phyloP scores from a whole-genome alignment of 192 early-diverging fungal genomes.

The Coemansia sp. region DNA sequence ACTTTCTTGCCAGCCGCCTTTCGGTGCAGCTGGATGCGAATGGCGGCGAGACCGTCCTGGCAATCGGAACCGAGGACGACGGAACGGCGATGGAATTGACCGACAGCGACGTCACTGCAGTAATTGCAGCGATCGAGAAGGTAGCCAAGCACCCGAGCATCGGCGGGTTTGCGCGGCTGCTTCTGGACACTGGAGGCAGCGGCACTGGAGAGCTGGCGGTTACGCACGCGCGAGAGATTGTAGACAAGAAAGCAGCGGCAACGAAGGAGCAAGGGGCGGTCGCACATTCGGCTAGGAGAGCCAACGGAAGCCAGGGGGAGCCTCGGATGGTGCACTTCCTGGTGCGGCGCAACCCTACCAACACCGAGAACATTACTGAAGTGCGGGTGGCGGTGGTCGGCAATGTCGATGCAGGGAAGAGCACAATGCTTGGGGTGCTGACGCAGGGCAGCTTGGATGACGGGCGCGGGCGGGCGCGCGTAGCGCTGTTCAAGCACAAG shows the following conservation, averaged over 20 bases:
- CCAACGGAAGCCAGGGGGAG: background rate
- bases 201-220: background rate
- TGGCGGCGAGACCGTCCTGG: slow-evolving; percentile 74
- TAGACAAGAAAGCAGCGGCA: background rate
- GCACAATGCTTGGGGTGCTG: slow-evolving; percentile 84
- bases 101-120: slow-evolving; percentile 47
- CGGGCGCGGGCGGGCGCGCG: slow-evolving; percentile 85
- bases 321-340: slow-evolving; percentile 41
- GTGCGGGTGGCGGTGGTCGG: slow-evolving; percentile 86
- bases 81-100: slow-evolving; percentile 68
- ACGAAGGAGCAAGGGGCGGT: background rate
- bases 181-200: slow-evolving; percentile 22
- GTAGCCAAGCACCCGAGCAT: slow-evolving; percentile 22
- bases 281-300: no score
- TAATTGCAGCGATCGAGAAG: slow-evolving; percentile 41
- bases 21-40: slow-evolving; percentile 56
- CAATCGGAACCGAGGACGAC: slow-evolving; percentile 75
- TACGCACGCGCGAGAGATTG: slow-evolving; percentile 24
- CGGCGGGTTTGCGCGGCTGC: slow-evolving; percentile 32
- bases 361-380: slow-evolving; percentile 82
- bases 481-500: slow-evolving; percentile 86
- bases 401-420: slow-evolving; percentile 87
- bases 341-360: slow-evolving; percentile 66
- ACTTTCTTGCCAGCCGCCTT: slow-evolving; percentile 49
- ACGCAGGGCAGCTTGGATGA: slow-evolving; percentile 91